Evolutionary conservation across 352 stramenopile species (phyloP).

Genomic region (Pythium biforme): DNA sequence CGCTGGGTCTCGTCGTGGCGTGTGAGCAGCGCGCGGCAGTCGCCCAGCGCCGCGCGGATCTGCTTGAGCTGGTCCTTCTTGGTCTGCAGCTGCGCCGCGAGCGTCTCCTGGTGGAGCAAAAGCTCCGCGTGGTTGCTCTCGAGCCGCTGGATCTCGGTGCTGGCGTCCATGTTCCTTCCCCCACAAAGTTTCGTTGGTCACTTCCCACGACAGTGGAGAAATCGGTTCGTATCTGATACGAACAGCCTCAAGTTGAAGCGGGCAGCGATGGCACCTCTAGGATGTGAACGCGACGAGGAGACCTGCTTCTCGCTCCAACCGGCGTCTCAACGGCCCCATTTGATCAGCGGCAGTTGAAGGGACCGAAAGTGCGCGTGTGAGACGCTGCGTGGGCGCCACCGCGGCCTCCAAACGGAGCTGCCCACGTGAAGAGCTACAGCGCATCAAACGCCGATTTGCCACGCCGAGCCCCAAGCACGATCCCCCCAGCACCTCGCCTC

Average conservation of each 20-base stretch:
- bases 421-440: too few relatives aligned
- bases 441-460: too few relatives aligned
- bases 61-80: constrained; percentile 45
- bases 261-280: too few relatives aligned
- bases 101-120: constrained; percentile 51
- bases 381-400: background rate
- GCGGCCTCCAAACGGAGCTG: too few relatives aligned
- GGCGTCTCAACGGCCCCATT: background rate
- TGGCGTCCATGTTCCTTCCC: constrained; percentile 11
- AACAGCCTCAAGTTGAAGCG: constrained; percentile 14
- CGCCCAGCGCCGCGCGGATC: constrained; percentile 37
- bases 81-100: constrained; percentile 42
- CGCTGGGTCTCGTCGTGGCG: background rate
- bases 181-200: too few relatives aligned
- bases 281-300: too few relatives aligned
- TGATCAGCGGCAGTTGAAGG: constrained; percentile 6
- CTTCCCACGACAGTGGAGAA: background rate
- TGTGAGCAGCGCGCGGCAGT: constrained; percentile 26
- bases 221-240: background rate
- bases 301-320: too few relatives aligned
- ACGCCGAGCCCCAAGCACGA: too few relatives aligned
- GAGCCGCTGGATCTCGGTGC: constrained; percentile 47
- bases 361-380: background rate
- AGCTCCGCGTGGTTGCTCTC: constrained; percentile 63
- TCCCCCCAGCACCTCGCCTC: too few relatives aligned